These are phyloP conservation scores for Croton setiger DNA, from an alignment of 441 rosid genomes.

Conservation along the genomic window DNA sequence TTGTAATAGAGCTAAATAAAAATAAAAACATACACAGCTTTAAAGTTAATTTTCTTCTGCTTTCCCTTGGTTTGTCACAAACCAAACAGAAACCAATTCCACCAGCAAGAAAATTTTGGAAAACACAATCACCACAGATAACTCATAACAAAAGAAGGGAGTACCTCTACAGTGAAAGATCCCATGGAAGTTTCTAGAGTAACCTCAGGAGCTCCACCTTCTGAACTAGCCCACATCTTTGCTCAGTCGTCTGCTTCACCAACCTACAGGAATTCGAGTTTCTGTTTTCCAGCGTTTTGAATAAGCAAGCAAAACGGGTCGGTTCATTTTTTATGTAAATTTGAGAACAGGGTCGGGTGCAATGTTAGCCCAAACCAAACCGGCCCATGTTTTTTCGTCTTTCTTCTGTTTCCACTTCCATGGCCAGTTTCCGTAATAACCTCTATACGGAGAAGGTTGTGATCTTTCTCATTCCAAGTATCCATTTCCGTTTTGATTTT, in stretches of 20 bases:
- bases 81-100: background rate
- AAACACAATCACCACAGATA: background rate
- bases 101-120: background rate
- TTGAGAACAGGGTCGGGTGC: background rate
- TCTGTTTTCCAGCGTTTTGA: background rate
- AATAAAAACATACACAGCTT: background rate
- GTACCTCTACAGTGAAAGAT: constrained; percentile 80
- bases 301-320: background rate
- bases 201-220: constrained; percentile 87
- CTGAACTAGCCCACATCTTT: constrained; percentile 74
- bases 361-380: background rate
- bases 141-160: background rate
- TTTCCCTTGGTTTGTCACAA: background rate
- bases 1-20: constrained; percentile 65
- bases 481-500: background rate
- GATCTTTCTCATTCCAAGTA: background rate
- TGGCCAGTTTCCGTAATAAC: background rate
- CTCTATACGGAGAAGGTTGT: background rate
- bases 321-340: background rate
- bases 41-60: background rate
- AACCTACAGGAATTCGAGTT: too few species aligned
- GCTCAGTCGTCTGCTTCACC: background rate
- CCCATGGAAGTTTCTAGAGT: constrained; percentile 98
- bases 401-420: background rate
- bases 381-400: constrained; percentile 7